Percentiles rank a stretch among this genome's conserved stretches.
phyloP scores from a whole-genome alignment of 192 early-diverging fungal species.

The Chytriomyces hyalinus region DNA sequence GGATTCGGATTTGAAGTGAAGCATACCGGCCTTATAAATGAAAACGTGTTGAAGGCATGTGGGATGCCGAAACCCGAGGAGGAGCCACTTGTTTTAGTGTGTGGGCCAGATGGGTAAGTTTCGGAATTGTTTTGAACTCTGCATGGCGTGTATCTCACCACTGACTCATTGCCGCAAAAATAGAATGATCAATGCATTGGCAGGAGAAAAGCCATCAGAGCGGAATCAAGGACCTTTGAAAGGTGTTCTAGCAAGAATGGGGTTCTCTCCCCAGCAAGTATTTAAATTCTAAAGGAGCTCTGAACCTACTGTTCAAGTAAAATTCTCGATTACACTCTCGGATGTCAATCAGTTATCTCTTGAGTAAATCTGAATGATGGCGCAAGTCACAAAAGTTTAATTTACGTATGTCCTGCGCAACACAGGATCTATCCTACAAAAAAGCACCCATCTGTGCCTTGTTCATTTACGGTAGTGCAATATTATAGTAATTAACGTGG shows the following conservation, averaged over 20 bases:
- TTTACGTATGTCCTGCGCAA: no score
- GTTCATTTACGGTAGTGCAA: no score
- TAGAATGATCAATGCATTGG: constrained; percentile 46
- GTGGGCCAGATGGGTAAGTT: constrained; percentile 63
- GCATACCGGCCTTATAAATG: constrained; percentile 62
- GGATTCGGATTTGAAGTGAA: constrained; percentile 44
- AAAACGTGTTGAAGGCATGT: constrained; percentile 51
- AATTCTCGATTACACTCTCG: no score
- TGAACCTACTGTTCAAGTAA: not conserved
- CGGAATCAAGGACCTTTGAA: constrained; percentile 75
- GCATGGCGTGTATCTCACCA: not conserved
- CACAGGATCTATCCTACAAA: no score
- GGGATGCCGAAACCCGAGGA: constrained; percentile 58
- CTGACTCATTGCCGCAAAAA: not conserved
- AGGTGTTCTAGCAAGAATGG: constrained; percentile 84
- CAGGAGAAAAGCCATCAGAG: constrained; percentile 47
- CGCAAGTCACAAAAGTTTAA: no score
- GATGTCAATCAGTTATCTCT: no score
- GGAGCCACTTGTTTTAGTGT: constrained; percentile 46
- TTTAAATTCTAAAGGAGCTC: constrained; percentile 74
- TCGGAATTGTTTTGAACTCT: constrained; percentile 27
- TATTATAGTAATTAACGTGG: no score
- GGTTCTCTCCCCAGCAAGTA: constrained; percentile 74
- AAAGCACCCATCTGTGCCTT: no score
- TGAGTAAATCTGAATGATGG: no score